These are phyloP conservation scores for Clarireedia paspali DNA, from an alignment of 2,329 filamentous ascomycete genomes.

Conservation along the genomic window DNA sequence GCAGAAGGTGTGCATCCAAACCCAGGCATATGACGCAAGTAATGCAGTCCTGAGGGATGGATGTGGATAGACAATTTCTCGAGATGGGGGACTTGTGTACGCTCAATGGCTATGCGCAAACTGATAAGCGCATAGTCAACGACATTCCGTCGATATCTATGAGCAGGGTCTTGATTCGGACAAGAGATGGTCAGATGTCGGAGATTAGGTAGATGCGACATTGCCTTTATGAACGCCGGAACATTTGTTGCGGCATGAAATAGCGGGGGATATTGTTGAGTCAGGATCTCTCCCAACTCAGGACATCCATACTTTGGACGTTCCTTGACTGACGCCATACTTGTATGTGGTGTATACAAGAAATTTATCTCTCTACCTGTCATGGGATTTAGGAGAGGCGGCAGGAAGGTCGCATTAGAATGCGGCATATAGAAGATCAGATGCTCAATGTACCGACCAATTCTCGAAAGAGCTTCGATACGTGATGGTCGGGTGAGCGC, in stretches of 20 bases:
- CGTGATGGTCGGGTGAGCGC: constrained; percentile 69
- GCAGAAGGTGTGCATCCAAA: constrained; percentile 70
- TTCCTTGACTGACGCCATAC: constrained; percentile 51
- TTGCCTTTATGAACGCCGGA: constrained; percentile 69
- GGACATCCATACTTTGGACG: constrained; percentile 72
- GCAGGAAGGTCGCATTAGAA: constrained; percentile 69
- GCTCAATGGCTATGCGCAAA: constrained; percentile 74
- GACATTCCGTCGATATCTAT: constrained; percentile 66
- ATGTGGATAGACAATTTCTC: constrained; percentile 66
- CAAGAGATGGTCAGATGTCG: constrained; percentile 70
- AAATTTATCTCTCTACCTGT: constrained; percentile 75
- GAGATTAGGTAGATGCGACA: constrained; percentile 61
- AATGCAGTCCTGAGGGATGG: constrained; percentile 68
- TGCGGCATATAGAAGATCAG: constrained; percentile 74
- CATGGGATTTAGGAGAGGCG: constrained; percentile 71
- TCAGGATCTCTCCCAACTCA: constrained; percentile 72
- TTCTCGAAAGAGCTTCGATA: constrained; percentile 65
- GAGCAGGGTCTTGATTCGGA: constrained; percentile 59
- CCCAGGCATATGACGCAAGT: constrained; percentile 66
- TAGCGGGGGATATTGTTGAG: constrained; percentile 78
- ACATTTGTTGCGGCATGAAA: constrained; percentile 89
- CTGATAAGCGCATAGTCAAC: constrained; percentile 89
- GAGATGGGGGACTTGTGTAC: constrained; percentile 57
- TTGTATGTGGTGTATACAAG: constrained; percentile 70
- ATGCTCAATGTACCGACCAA: constrained; percentile 72